Base-by-base conservation (phyloP, 2,329 filamentous ascomycete genomes). In the Allantophomopsis cytisporea region DNA sequence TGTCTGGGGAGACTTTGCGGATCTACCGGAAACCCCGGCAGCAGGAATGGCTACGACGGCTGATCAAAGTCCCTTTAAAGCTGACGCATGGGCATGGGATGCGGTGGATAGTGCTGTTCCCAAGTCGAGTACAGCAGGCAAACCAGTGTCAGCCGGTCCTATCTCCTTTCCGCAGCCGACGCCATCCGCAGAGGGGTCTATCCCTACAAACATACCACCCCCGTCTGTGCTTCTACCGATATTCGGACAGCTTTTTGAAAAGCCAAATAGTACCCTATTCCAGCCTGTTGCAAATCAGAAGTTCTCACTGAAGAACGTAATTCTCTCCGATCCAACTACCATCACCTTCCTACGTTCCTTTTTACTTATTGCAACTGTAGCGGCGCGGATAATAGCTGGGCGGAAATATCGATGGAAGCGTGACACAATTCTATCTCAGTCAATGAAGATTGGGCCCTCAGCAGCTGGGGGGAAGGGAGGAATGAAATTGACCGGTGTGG, bases 401-500 rank as follows among this genome's bases (percentile, higher is more conserved):
- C 79, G 89, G 42, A 87, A 84, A 52, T 65, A 83, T 38, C 80
- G 89, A 41, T 96, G 89, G 89, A 89, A 94, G 56, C 75, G 89
- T 39, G 89, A 96, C 59, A 80, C 76, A 45, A 77, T 86, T 45
- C 66, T 96, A 11, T 75, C 83, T 2, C 86, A 94, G 58, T 80
- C 80, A 53, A 94, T 94, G 83, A 78, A 82, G 41, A 94, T 96
- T 44, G 76, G 76, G 0, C 73, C 73, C 15, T 84, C 85, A 1
- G 76, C 77, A 13, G 73, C 79, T 2, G 80, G 78, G 3, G 73
- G 77, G 39, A 85, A 83, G 50, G 79, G 88, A 1, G 80, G 89
- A 3, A 95, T 96, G 89, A 96, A 95, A 60, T 72, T 96, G 15
- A 75, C 81, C 1, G 82, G 85, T 11, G 66, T 96, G 32, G 88